phyloP scores from a whole-genome alignment of 306 rosid species.

The Clitoria ternatea region DNA sequence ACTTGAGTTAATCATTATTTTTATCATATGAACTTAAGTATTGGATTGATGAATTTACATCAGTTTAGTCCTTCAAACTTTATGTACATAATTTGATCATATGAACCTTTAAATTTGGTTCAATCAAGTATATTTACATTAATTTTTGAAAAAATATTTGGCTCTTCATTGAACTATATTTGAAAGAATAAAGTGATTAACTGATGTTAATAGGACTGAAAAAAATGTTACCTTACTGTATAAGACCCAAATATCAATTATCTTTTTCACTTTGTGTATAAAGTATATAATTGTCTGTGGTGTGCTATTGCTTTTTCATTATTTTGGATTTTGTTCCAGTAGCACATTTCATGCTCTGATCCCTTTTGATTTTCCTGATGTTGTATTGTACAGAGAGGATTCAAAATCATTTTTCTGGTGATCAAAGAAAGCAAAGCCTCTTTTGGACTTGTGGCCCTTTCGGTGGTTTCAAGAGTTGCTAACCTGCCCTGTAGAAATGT shows the following conservation, averaged over 20 bases:
- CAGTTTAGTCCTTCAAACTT: neutral
- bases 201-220: neutral
- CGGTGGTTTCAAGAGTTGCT: slow-evolving; percentile 23
- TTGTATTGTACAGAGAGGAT: neutral
- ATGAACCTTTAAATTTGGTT: neutral
- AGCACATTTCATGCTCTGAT: neutral
- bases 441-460: neutral
- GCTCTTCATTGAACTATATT: neutral
- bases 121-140: neutral
- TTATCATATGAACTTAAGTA: neutral
- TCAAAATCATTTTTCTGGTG: slow-evolving; percentile 11
- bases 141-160: neutral
- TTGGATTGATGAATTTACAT: neutral
- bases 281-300: neutral
- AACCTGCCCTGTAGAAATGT: slow-evolving; percentile 24
- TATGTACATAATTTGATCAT: neutral
- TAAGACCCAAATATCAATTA: neutral
- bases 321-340: slow-evolving; percentile 5
- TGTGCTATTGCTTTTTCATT: neutral
- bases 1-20: neutral
- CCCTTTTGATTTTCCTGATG: neutral
- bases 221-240: neutral
- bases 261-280: neutral
- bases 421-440: slow-evolving; percentile 28
- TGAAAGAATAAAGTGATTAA: neutral